Conservation (phyloP, 108 stramenopile species). For the Mayamaea pseudoterrestris region DNA sequence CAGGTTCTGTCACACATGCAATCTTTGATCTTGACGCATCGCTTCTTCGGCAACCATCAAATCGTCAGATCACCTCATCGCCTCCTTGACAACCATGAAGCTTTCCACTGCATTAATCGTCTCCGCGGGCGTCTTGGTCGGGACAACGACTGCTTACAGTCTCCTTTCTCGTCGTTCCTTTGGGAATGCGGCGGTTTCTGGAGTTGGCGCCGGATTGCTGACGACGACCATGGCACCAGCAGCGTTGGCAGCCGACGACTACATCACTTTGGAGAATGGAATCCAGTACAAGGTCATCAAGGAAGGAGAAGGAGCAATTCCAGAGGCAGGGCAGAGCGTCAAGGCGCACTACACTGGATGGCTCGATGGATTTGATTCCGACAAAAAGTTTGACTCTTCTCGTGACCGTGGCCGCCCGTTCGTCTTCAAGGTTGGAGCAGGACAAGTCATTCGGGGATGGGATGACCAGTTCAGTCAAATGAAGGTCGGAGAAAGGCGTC, state of each 20-base stretch:
- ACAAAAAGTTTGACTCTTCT: conserved; percentile 87
- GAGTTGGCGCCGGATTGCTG: conserved; percentile 5
- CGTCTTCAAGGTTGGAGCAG: conserved; percentile 79
- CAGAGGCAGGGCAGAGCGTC: conserved; percentile 67
- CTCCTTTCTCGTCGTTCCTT: conserved; percentile 6
- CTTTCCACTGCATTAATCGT: no score
- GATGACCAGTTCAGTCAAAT: conserved; percentile 52
- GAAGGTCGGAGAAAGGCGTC: conserved; percentile 86
- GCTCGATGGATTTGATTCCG: conserved; percentile 82
- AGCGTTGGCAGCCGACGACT: conserved; percentile 37
- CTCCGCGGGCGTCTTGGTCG: no score
- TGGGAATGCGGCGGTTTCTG: neutral
- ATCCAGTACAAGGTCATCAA: conserved; percentile 78
- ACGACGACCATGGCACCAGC: conserved; percentile 18
- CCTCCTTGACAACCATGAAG: no score
- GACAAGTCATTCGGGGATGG: conserved; percentile 88
- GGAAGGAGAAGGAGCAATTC: conserved; percentile 83
- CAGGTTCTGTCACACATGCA: no score
- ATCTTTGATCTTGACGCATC: no score
- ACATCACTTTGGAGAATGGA: conserved; percentile 73
- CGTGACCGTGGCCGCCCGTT: conserved; percentile 90
- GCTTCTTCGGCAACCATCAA: no score
- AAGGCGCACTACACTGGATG: conserved; percentile 97
- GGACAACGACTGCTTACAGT: no score
- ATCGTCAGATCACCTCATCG: no score